phyloP scores from a whole-genome alignment of 768 basidiomycete genomes.

The Leccinum ochraceum region DNA sequence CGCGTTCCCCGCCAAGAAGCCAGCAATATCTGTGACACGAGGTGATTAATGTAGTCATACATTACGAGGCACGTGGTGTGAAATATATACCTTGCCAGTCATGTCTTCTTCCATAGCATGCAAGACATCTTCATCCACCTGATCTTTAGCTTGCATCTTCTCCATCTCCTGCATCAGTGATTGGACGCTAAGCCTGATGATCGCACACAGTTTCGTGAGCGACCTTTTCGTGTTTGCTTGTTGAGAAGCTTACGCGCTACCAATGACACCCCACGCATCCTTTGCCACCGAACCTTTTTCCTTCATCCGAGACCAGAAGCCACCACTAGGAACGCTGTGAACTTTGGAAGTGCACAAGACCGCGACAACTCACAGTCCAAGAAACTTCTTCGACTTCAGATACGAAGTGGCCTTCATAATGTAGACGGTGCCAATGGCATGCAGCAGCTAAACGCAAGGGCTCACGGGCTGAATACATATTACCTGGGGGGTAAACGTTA shows the following conservation, averaged over 20 bases:
- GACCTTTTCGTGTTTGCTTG: constrained; percentile 46
- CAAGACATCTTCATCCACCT: constrained; percentile 81
- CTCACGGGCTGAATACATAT: constrained; percentile 3
- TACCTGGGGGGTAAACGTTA: background rate
- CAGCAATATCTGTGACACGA: constrained; percentile 68
- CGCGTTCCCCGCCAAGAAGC: constrained; percentile 98
- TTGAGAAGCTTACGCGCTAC: constrained; percentile 73
- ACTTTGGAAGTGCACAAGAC: constrained; percentile 2
- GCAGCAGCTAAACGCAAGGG: constrained; percentile 57
- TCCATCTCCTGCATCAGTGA: constrained; percentile 74
- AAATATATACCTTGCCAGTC: constrained; percentile 73
- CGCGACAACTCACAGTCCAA: constrained; percentile 72
- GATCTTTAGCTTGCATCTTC: constrained; percentile 85
- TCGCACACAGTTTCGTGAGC: constrained; percentile 51
- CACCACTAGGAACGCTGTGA: constrained; percentile 51
- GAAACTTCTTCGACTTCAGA: constrained; percentile 87
- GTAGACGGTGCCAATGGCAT: constrained; percentile 90
- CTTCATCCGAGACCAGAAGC: constrained; percentile 91
- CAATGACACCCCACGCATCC: constrained; percentile 96
- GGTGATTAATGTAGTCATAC: background rate
- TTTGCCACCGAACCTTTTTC: constrained; percentile 93
- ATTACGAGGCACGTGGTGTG: background rate
- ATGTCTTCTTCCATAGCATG: constrained; percentile 89
- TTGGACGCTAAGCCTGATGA: constrained; percentile 27
- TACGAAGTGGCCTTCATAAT: constrained; percentile 91